A percentile compares a stretch with the other conserved stretches of the same genome.
Conservation (phyloP, 1,139 yeast genomes). For the Yamadazyma triangularis region DNA sequence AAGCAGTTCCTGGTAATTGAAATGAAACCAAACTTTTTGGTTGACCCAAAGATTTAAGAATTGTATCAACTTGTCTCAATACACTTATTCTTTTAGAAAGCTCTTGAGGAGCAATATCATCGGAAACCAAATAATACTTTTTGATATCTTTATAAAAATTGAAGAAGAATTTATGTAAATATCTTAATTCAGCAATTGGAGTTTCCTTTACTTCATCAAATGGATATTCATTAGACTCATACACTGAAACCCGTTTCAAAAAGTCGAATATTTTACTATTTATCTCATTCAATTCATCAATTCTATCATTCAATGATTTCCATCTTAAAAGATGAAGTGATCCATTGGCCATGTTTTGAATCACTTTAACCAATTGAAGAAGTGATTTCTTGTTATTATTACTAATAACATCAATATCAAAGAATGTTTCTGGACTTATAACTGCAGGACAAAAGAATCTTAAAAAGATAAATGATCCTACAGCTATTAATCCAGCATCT, state of each 20-base stretch:
- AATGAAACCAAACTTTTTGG: slow-evolving; percentile 31
- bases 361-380: slow-evolving; percentile 76
- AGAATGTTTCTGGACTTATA: slow-evolving; percentile 75
- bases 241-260: slow-evolving; percentile 25
- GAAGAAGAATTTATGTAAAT: slow-evolving; percentile 64
- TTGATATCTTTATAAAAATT: slow-evolving; percentile 56
- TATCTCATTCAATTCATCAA: slow-evolving; percentile 40
- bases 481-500: slow-evolving; percentile 64
- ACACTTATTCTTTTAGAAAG: slow-evolving; percentile 15
- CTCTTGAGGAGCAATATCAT: slow-evolving; percentile 9
- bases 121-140: slow-evolving; percentile 25
- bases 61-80: slow-evolving; percentile 24
- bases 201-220: slow-evolving; percentile 19
- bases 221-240: slow-evolving; percentile 20
- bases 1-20: slow-evolving; percentile 51
- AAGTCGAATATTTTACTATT: slow-evolving; percentile 46
- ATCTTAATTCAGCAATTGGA: slow-evolving; percentile 47
- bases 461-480: slow-evolving; percentile 83
- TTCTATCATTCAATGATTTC: slow-evolving; percentile 45
- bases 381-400: slow-evolving; percentile 63
- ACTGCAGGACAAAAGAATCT: slow-evolving; percentile 89
- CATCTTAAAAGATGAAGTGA: slow-evolving; percentile 55
- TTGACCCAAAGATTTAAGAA: slow-evolving; percentile 31
- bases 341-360: slow-evolving; percentile 88
- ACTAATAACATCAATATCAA: slow-evolving; percentile 43